Conservation (phyloP, 2,329 filamentous ascomycete species). For the Apiospora arundinis region DNA sequence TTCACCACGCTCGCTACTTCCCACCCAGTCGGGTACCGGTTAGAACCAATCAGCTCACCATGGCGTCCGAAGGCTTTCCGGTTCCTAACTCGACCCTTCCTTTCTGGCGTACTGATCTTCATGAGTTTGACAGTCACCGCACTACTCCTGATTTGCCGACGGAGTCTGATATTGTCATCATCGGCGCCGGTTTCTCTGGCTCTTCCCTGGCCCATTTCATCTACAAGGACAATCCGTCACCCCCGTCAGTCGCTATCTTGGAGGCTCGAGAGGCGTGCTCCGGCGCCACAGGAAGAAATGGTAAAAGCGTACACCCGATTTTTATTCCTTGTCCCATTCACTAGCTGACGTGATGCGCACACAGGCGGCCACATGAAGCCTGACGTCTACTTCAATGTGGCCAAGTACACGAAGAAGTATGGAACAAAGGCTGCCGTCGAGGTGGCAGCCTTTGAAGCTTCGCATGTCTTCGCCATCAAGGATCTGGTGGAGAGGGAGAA, state of each 20-base stretch:
- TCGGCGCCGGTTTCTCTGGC: slow-evolving; percentile 62
- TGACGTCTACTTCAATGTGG: slow-evolving; percentile 39
- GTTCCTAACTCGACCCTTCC: slow-evolving; percentile 47
- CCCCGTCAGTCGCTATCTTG: slow-evolving; percentile 34
- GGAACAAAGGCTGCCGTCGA: slow-evolving; percentile 39
- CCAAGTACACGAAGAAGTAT: slow-evolving; percentile 31
- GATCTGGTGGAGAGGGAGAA: slow-evolving; percentile 43
- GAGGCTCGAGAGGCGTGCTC: slow-evolving; percentile 40
- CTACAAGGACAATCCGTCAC: slow-evolving; percentile 41
- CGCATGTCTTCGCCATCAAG: slow-evolving; percentile 40
- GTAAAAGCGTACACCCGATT: slow-evolving; percentile 22
- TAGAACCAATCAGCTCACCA: neutral
- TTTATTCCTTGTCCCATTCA: slow-evolving; percentile 42
- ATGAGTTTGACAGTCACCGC: slow-evolving; percentile 55
- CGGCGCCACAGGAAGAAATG: slow-evolving; percentile 37
- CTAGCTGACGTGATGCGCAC: slow-evolving; percentile 13
- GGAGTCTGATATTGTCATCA: slow-evolving; percentile 57
- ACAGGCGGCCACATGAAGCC: slow-evolving; percentile 42
- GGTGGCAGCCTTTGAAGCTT: slow-evolving; percentile 38
- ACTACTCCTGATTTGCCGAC: slow-evolving; percentile 55
- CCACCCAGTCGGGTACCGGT: neutral
- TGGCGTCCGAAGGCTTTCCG: slow-evolving; percentile 27
- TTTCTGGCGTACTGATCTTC: slow-evolving; percentile 62
- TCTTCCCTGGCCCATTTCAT: slow-evolving; percentile 54
- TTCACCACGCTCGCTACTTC: neutral